Conservation (phyloP, 73 alveolate genomes). For the Uronychia binucleata region DNA sequence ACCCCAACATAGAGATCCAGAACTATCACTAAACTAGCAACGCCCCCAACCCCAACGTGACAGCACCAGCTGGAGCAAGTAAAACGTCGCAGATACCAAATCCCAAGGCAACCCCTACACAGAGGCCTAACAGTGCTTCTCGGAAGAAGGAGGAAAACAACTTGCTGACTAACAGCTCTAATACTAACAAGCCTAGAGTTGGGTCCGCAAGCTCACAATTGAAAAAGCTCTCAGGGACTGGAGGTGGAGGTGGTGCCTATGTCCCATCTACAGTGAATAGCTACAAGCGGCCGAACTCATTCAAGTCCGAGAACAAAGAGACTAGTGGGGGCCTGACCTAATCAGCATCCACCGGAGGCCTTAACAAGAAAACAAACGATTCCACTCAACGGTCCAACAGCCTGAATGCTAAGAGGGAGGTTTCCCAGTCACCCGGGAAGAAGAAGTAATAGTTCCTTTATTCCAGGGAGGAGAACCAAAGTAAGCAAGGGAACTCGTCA, state of each 20-base stretch:
- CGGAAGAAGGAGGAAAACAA: not conserved
- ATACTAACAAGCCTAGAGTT: not conserved
- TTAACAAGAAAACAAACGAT: not conserved
- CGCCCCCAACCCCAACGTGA: not conserved
- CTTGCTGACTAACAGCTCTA: not conserved
- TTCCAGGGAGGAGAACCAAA: no score
- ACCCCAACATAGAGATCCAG: constrained; percentile 21
- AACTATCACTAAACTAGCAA: not conserved
- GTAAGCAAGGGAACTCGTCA: no score
- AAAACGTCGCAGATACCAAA: not conserved
- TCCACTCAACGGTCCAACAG: not conserved
- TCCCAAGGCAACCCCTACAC: not conserved
- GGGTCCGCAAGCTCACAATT: not conserved
- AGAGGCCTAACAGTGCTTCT: not conserved
- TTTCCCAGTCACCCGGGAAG: not conserved
- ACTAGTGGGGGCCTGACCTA: not conserved
- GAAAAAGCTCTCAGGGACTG: not conserved
- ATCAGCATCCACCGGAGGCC: not conserved
- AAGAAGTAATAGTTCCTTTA: not conserved
- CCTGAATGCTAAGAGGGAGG: not conserved
- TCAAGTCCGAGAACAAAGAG: not conserved
- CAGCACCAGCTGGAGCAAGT: not conserved
- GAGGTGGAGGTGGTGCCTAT: no score
- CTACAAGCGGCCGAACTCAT: not conserved
- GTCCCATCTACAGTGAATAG: not conserved